Evolutionary conservation across 148 eudicot genomes (phyloP).

Genomic region (Diospyros lotus): DNA sequence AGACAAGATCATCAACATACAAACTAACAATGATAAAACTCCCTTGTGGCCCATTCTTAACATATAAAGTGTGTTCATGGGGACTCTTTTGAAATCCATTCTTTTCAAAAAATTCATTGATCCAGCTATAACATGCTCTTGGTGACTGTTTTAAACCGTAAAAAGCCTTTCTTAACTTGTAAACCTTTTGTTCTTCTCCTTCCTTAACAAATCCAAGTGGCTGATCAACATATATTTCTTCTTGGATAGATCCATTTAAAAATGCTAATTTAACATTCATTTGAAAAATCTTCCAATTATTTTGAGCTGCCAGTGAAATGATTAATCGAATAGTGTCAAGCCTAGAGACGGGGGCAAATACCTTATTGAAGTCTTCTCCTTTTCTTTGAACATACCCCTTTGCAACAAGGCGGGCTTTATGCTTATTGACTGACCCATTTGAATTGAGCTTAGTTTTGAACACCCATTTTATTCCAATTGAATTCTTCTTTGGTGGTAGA

Average conservation of each 20-base stretch:
- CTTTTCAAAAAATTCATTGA: constrained; percentile 8
- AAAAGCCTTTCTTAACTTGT: no score
- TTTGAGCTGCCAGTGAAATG: no score
- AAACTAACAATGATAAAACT: constrained; percentile 4
- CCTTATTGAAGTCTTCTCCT: constrained; percentile 6
- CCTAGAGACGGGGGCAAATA: constrained; percentile 13
- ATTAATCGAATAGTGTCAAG: not conserved
- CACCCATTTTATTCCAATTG: not conserved
- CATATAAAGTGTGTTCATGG: constrained; percentile 12
- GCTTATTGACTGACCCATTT: not conserved
- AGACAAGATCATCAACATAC: constrained; percentile 16
- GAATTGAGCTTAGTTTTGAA: not conserved
- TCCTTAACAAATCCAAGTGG: no score
- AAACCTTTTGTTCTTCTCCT: no score
- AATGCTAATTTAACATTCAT: no score
- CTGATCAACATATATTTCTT: no score
- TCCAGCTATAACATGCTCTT: constrained; percentile 17
- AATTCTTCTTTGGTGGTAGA: not conserved
- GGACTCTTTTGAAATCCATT: constrained; percentile 14
- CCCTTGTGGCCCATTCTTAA: not conserved
- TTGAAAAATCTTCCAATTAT: no score
- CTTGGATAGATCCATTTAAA: no score
- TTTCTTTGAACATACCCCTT: constrained; percentile 10
- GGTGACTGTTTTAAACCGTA: constrained; percentile 17
- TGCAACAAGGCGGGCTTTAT: constrained; percentile 12